Base-by-base conservation (phyloP, 306 rosid species). In the Biancaea sappan region DNA sequence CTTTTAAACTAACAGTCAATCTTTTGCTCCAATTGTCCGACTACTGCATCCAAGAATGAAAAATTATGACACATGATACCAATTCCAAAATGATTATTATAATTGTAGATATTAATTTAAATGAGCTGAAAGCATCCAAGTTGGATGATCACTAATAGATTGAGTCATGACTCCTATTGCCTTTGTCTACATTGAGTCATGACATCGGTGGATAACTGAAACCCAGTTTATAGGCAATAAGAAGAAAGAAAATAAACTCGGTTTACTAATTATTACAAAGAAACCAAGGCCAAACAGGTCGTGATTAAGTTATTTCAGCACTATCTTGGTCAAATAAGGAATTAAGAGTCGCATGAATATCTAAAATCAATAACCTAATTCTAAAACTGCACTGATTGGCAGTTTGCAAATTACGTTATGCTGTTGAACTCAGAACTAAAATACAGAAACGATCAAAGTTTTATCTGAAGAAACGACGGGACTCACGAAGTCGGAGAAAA, bases 401-500 rank as follows among this genome's bases (percentile, higher is more conserved):
- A 38, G 58, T 47, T 47, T 8, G 68, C 48, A 37, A 37, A 18
- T 37, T 10, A 54, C 4, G 21, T 50, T 19, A 32, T 8, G 61
- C 29, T 32, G 15, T 15, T 52, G 31, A 44, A 37, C 8, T 32
- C 6, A 6, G n/a, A 16, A 10, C 1, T 9, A 37, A 37, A 62
- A 37, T 7, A 1, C 3, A 59, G 43, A 37, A 47, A 25, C 14
- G n/a, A 10, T 15, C n/a, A 18, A 35, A 31, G 2, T 18, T 48
- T 6, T 6, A 8, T 41, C 5, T 26, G 38, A 59, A 29, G 59
- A 44, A 73, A 47, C 58, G 56, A 32, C 11, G 21, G 54, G 72
- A 53, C 89, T 86, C 69, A 94, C 98, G 51, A 85, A 94, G 82
- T 94, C 98, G 6, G 98, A 84, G 85, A 94, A 90, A 29, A 94